Evolutionary conservation across 768 basidiomycete species (phyloP), one percentile per base, ranked within the genome.

Genomic region (Suillus plorans): DNA sequence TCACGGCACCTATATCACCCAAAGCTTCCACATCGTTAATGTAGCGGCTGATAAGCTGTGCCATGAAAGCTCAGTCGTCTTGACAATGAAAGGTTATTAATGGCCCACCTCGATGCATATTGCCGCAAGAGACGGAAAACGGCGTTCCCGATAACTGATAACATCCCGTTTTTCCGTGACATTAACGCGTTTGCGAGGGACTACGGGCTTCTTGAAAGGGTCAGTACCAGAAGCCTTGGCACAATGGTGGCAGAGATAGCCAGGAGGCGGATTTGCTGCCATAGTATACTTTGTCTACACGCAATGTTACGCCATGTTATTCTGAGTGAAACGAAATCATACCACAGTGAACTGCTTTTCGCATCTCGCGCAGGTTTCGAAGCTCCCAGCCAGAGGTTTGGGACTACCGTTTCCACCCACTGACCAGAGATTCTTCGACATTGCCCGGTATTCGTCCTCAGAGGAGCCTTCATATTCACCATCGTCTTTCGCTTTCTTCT

Each of bases 21-120:
- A 96, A 78, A 0, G 90, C 89, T 67, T 94, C 93, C 7, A 99
- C 89, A 69, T 97, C 92, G 63, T 95, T 85, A 63, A 98, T 97
- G 73, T 94, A 87, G 64, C 86, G 85, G 20, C 91, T 89, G 63
- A 98, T 88, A 28, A 97, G 79, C 92, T 95, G 63, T n/a, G 61
- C 1, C 8, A 65, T 59, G 63, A 12, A 37, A 34, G 25, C 18
- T 25, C 16, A 16, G 6, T 57, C 0, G 34, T 61, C 6, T 59
- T 18, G 10, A 49, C 31, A 10, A 22, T 13, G 16, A 14, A 4
- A 44, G 7, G 12, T 7, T 18, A 53, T 9, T 41, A 7, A 25
- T 37, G 28, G 10, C 22, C 62, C 66, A 92, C 94, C 76, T 90
- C 80, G 55, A 97, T 92, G 72, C 97, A 98, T 25, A 94, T 70